Base-by-base conservation (phyloP, 306 rosid species). In the Fagus sylvatica region DNA sequence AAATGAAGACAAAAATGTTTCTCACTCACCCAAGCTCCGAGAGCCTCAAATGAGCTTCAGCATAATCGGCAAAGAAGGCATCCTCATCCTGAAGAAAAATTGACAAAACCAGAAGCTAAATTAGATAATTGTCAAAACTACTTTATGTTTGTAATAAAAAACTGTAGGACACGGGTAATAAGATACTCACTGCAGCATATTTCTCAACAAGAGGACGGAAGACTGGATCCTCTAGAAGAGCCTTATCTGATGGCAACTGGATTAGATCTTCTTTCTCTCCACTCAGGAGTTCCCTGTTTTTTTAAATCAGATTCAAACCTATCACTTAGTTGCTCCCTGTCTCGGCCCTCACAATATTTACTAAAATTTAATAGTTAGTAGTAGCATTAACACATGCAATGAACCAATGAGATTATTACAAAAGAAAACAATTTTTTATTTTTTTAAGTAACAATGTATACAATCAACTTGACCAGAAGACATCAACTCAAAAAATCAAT, bases 131-230 rank as follows among this genome's bases (percentile, higher is more conserved):
- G 56, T 22, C 39, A 69, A 3, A 39, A 3, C 32, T 7, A 65
- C n/a, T 4, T 32, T 15, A 28, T 13, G 70, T 17, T 16, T 65
- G 7, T 7, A 7, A 65, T 17, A 65, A 37, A 7, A 16, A 15
- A 7, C 32, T 37, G 30, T 6, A 17, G 22, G 43, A 7, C 70
- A 2, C 28, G 28, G 28, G 51, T 19, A 5, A 33, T 33, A 36
- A 28, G 69, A 76, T 46, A 74, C 84, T 66, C 56, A 87, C 93
- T 43, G 68, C 60, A 59, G 87, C 91, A 74, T 83, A 88, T 82
- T 82, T 87, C n/a, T 87, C 90, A 9, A 90, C 91, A 49, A 87
- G 80, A 30, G 90, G 88, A 40, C 85, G 90, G 77, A 90, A 90
- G 71, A 85, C 77, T 2, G 90, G 81, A 65, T 90, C 96, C 40